phyloP scores from a whole-genome alignment of 306 rosid genomes.

The Rosa persica region DNA sequence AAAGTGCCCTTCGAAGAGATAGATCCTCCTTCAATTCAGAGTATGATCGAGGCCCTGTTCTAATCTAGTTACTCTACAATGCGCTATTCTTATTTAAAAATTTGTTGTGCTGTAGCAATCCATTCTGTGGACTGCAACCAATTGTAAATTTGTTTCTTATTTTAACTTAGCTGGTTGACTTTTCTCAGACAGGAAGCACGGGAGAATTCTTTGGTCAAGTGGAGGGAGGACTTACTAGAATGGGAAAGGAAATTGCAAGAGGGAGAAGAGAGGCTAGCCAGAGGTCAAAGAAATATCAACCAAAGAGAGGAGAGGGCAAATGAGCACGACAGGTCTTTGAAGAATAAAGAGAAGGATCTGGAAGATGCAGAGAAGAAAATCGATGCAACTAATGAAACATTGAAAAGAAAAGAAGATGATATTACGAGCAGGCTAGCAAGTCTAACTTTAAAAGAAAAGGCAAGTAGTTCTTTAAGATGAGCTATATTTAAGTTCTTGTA shows the following conservation, averaged over 20 bases:
- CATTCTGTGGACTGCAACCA: background rate
- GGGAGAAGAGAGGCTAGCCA: slow-evolving; percentile 90
- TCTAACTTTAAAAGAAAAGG: slow-evolving; percentile 78
- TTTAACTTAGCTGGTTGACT: slow-evolving; percentile 20
- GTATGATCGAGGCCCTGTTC: slow-evolving; percentile 40
- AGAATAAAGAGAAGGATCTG: slow-evolving; percentile 81
- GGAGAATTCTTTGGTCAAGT: slow-evolving; percentile 65
- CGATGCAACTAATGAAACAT: slow-evolving; percentile 52
- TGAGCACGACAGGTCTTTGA: slow-evolving; percentile 69
- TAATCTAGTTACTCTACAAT: background rate
- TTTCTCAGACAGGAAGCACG: slow-evolving; percentile 66
- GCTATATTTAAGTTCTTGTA: slow-evolving; percentile 5
- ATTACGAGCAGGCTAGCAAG: slow-evolving; percentile 60
- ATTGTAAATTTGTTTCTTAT: background rate
- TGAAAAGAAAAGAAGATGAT: slow-evolving; percentile 84
- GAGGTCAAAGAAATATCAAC: slow-evolving; percentile 76
- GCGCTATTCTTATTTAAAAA: background rate
- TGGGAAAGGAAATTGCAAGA: slow-evolving; percentile 94
- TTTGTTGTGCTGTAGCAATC: background rate
- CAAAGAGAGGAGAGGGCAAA: slow-evolving; percentile 94
- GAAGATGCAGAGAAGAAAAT: slow-evolving; percentile 81
- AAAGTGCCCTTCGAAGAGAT: slow-evolving; percentile 64
- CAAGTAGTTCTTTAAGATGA: slow-evolving; percentile 26
- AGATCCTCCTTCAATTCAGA: slow-evolving; percentile 72
- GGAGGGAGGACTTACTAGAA: slow-evolving; percentile 82